phyloP scores from a whole-genome alignment of 305 asterid species.

The Rubia balearica region DNA sequence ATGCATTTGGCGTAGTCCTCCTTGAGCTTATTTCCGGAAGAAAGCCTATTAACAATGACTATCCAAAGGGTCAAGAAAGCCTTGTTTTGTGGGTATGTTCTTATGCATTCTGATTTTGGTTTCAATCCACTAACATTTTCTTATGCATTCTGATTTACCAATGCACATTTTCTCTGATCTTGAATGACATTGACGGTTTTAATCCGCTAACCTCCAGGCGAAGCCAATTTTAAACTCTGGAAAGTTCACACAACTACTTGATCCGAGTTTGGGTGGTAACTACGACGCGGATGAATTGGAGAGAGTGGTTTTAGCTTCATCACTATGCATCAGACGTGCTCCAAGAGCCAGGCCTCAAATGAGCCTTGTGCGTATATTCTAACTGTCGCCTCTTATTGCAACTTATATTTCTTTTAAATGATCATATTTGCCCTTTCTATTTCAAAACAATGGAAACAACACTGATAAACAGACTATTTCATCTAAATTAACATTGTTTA shows the following conservation, averaged over 20 bases:
- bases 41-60: conserved; percentile 76
- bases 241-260: conserved; percentile 51
- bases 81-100: conserved; percentile 93
- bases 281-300: conserved; percentile 65
- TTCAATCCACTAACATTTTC: too few relatives aligned
- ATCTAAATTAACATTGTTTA: too few relatives aligned
- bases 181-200: background rate
- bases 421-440: background rate
- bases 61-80: conserved; percentile 92
- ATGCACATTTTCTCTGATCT: background rate
- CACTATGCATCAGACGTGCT: conserved; percentile 79
- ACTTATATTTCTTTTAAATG: background rate
- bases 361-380: conserved; percentile 55
- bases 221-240: conserved; percentile 63
- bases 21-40: conserved; percentile 92
- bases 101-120: background rate
- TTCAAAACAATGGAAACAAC: background rate
- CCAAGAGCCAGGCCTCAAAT: conserved; percentile 90
- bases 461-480: background rate
- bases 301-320: conserved; percentile 81
- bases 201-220: conserved; percentile 45
- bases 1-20: conserved; percentile 96
- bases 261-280: conserved; percentile 49
- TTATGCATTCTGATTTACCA: conserved; percentile 1
- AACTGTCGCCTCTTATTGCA: background rate